Conservation (phyloP, 306 rosid genomes). For the Cucurbita moschata region DNA sequence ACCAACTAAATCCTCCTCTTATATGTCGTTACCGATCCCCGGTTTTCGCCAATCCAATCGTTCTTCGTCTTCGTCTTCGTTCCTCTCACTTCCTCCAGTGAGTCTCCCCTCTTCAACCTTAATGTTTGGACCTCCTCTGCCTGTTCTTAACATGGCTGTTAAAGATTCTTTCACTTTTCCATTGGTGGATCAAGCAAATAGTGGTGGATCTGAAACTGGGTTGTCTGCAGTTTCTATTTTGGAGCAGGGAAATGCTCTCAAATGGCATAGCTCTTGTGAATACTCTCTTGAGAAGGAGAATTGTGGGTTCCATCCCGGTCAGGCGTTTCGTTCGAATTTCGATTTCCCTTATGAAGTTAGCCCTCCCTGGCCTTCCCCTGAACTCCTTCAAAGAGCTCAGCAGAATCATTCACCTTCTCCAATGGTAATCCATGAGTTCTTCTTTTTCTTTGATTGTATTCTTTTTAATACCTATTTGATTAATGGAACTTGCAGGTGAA, state of each 20-base stretch:
- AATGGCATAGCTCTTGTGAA: conserved; percentile 27
- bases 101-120: conserved; percentile 20
- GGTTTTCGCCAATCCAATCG: conserved; percentile 21
- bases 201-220: conserved; percentile 22
- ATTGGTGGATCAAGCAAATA: conserved; percentile 14
- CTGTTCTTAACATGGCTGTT: conserved; percentile 18
- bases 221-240: conserved; percentile 13
- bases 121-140: conserved; percentile 21
- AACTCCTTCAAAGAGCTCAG: conserved; percentile 28
- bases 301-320: conserved; percentile 25
- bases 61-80: conserved; percentile 8
- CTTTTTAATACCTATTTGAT: not conserved
- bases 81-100: conserved; percentile 15
- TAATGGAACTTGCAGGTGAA: conserved; percentile 40
- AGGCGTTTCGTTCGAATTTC: conserved; percentile 22
- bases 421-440: conserved; percentile 23
- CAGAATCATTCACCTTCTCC: conserved; percentile 26
- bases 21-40: conserved; percentile 17
- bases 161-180: conserved; percentile 22
- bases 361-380: conserved; percentile 21
- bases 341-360: conserved; percentile 31
- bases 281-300: conserved; percentile 26
- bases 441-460: not conserved
- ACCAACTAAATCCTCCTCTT: conserved; percentile 19
- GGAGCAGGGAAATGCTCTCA: conserved; percentile 22